These are phyloP conservation scores for Aspergillus wentii DNA, from an alignment of 495 filamentous ascomycete genomes.

Conservation along the genomic window DNA sequence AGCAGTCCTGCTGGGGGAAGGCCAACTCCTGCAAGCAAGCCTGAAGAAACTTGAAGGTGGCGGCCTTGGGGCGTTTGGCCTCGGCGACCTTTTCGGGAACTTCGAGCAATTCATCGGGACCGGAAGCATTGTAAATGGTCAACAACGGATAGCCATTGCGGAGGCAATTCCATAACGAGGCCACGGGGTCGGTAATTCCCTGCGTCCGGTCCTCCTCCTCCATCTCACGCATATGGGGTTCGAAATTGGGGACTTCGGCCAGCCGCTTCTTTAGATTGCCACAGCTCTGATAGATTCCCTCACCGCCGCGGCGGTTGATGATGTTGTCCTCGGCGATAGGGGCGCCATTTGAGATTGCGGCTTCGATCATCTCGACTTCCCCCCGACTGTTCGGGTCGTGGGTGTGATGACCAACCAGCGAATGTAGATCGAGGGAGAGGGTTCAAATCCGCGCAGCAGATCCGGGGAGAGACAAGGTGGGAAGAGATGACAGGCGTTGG, in stretches of 20 bases:
- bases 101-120: slow-evolving; percentile 57
- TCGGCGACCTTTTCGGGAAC: slow-evolving; percentile 55
- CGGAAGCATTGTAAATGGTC: slow-evolving; percentile 80
- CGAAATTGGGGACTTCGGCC: slow-evolving; percentile 76
- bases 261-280: slow-evolving; percentile 75
- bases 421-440: slow-evolving; percentile 8
- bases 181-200: slow-evolving; percentile 76
- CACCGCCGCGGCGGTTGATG: slow-evolving; percentile 89
- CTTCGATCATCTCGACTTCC: slow-evolving; percentile 32
- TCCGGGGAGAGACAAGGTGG: slow-evolving; percentile 11
- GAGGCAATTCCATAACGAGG: slow-evolving; percentile 84
- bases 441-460: slow-evolving; percentile 40
- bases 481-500: slow-evolving; percentile 24
- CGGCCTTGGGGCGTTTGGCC: slow-evolving; percentile 63
- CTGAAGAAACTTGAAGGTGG: slow-evolving; percentile 66
- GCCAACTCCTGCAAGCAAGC: slow-evolving; percentile 67
- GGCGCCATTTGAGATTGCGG: slow-evolving; percentile 40
- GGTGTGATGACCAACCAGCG: neutral
- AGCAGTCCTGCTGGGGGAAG: slow-evolving; percentile 75
- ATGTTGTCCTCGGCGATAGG: slow-evolving; percentile 79
- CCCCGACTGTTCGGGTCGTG: slow-evolving; percentile 12
- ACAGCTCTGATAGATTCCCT: slow-evolving; percentile 94
- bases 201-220: slow-evolving; percentile 53
- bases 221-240: slow-evolving; percentile 59
- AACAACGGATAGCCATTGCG: slow-evolving; percentile 80